phyloP scores from a whole-genome alignment of 2,329 filamentous ascomycete species.

The Fusarium devonianum region DNA sequence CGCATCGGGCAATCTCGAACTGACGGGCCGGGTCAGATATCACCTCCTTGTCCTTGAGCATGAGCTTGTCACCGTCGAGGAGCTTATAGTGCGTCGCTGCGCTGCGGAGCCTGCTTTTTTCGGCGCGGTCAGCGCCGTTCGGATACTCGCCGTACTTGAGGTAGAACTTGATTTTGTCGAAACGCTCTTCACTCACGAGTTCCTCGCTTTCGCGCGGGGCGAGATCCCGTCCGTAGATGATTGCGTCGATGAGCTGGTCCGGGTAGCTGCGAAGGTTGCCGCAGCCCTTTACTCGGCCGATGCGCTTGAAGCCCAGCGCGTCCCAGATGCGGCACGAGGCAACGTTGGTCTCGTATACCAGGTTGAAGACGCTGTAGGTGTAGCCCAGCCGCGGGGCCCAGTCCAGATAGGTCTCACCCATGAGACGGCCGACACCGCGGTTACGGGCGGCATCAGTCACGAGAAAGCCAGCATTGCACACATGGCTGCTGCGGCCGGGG shows the following conservation, averaged over 20 bases:
- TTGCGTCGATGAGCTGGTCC: conserved; percentile 74
- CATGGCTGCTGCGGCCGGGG: conserved; percentile 86
- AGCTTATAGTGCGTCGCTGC: conserved; percentile 96
- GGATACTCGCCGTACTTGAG: conserved; percentile 95
- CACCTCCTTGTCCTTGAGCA: conserved; percentile 98
- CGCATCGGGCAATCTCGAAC: conserved; percentile 82
- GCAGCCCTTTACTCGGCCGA: conserved; percentile 79
- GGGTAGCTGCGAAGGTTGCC: conserved; percentile 74
- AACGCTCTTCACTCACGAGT: conserved; percentile 91
- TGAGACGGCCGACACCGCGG: conserved; percentile 75
- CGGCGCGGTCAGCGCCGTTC: conserved; percentile 88
- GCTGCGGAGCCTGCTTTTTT: conserved; percentile 92
- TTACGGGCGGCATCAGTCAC: conserved; percentile 77
- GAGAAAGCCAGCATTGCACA: conserved; percentile 85
- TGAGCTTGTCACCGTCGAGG: conserved; percentile 77
- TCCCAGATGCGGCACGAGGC: conserved; percentile 93
- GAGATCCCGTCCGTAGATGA: conserved; percentile 77
- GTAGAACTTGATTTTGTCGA: conserved; percentile 98
- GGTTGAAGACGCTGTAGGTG: conserved; percentile 91
- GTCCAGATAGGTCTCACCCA: conserved; percentile 79
- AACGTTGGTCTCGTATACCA: conserved; percentile 93
- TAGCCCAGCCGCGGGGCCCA: conserved; percentile 85
- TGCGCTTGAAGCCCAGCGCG: conserved; percentile 88
- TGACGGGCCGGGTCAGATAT: conserved; percentile 88
- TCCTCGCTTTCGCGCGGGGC: conserved; percentile 72